Conservation (phyloP, 129 eudicot genomes). For the Centella asiatica region DNA sequence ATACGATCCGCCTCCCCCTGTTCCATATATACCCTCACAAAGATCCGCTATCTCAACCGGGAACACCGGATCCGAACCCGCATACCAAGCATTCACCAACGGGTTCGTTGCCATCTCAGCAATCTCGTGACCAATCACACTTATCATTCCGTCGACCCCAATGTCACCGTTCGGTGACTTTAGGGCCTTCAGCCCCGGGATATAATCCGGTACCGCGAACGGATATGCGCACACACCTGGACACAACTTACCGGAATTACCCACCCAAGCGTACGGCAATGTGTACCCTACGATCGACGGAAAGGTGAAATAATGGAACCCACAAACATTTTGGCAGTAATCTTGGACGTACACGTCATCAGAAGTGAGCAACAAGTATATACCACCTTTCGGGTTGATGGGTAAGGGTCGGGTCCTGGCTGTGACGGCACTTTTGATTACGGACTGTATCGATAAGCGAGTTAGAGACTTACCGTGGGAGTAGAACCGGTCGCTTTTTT, state of each 20-base stretch:
- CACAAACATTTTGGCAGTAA: slow-evolving; percentile 81
- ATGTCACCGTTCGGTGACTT: slow-evolving; percentile 64
- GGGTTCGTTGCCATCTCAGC: slow-evolving; percentile 28
- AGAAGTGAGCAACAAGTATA: slow-evolving; percentile 52
- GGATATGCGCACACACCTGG: slow-evolving; percentile 93
- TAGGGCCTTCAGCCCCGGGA: slow-evolving; percentile 47
- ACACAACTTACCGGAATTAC: slow-evolving; percentile 76
- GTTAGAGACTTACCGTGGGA: slow-evolving; percentile 73
- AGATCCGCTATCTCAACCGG: slow-evolving; percentile 28
- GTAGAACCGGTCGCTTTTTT: slow-evolving; percentile 48
- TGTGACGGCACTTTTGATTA: slow-evolving; percentile 33
- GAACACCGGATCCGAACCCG: slow-evolving; percentile 19
- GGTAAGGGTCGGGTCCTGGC: slow-evolving; percentile 45
- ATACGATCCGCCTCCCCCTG: slow-evolving; percentile 25
- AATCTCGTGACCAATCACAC: slow-evolving; percentile 23
- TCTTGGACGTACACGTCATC: slow-evolving; percentile 67
- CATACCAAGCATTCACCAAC: slow-evolving; percentile 28
- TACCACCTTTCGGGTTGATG: slow-evolving; percentile 64
- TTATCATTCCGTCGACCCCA: slow-evolving; percentile 25
- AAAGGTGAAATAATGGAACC: slow-evolving; percentile 89
- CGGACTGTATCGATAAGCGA: slow-evolving; percentile 64
- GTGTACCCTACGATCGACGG: slow-evolving; percentile 79
- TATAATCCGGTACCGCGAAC: slow-evolving; percentile 72
- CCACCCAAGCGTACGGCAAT: slow-evolving; percentile 89
- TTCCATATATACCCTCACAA: slow-evolving; percentile 30